A percentile compares a stretch with the other conserved stretches of the same genome.
phyloP scores from a whole-genome alignment of 2,329 filamentous ascomycete species.

The Penicillium palitans region DNA sequence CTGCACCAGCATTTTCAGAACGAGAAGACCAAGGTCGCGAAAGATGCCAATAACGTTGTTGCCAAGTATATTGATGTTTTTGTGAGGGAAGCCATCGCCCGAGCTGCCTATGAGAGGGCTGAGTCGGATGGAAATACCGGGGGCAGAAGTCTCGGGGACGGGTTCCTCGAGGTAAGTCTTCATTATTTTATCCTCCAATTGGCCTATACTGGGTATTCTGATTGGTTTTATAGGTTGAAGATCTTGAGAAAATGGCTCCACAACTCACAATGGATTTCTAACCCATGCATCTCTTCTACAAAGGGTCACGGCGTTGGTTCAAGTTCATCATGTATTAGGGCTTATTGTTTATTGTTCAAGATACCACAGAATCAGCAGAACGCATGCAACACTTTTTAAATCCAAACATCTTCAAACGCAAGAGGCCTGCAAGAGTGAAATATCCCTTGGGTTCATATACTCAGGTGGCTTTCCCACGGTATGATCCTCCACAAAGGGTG shows the following conservation, averaged over 20 bases:
- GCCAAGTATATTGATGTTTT: conserved; percentile 90
- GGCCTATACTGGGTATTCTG: background rate
- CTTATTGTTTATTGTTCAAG: conserved; percentile 19
- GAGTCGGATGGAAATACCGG: conserved; percentile 40
- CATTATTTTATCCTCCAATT: background rate
- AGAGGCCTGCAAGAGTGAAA: conserved; percentile 21
- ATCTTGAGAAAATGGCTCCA: conserved; percentile 82
- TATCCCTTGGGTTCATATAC: conserved; percentile 27
- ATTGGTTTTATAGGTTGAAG: conserved; percentile 64
- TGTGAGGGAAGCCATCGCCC: conserved; percentile 81
- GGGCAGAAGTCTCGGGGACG: conserved; percentile 46
- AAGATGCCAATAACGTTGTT: conserved; percentile 73
- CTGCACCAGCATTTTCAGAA: conserved; percentile 76
- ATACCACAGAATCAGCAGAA: conserved; percentile 23
- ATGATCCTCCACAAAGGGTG: conserved; percentile 28
- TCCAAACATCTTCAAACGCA: conserved; percentile 2
- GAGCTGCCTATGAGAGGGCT: conserved; percentile 69
- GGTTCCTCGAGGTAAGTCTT: conserved; percentile 69
- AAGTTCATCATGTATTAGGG: conserved; percentile 7
- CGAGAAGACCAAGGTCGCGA: conserved; percentile 70
- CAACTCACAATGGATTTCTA: conserved; percentile 85
- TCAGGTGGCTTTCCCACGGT: conserved; percentile 20
- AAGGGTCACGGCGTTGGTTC: conserved; percentile 4
- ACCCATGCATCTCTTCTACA: background rate
- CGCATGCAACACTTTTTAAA: background rate